These are phyloP conservation scores for Phylloporus sp. DNA, from an alignment of 768 basidiomycete genomes.

Conservation along the genomic window DNA sequence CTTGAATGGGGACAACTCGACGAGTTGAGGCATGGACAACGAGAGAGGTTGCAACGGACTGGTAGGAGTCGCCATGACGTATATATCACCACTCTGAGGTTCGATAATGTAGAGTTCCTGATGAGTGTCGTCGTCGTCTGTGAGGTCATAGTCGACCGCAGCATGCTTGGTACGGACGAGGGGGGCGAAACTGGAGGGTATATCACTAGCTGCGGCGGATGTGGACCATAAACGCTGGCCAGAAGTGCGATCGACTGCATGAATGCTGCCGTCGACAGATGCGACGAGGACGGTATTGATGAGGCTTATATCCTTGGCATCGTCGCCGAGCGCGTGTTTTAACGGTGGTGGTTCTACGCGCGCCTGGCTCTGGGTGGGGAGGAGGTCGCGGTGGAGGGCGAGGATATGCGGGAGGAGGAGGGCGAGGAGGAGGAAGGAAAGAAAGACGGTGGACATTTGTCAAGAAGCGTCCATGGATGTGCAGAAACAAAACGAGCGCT, in stretches of 20 bases:
- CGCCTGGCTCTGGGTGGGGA: conserved; percentile 16
- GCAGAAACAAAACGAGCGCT: background rate
- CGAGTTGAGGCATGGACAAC: conserved; percentile 87
- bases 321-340: conserved; percentile 10
- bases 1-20: conserved; percentile 81
- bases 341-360: background rate
- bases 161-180: conserved; percentile 71
- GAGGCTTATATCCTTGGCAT: conserved; percentile 51
- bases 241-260: conserved; percentile 85
- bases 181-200: conserved; percentile 59
- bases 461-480: conserved; percentile 28
- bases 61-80: conserved; percentile 68
- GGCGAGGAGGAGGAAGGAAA: conserved; percentile 26
- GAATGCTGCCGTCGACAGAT: conserved; percentile 91
- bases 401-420: conserved; percentile 31
- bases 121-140: conserved; percentile 46
- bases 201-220: conserved; percentile 50
- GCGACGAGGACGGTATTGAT: conserved; percentile 85
- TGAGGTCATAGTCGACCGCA: conserved; percentile 52
- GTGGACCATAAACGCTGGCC: conserved; percentile 88
- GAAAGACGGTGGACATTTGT: conserved; percentile 34
- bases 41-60: conserved; percentile 83
- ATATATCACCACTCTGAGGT: conserved; percentile 92
- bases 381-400: conserved; percentile 30
- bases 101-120: conserved; percentile 91